Evolutionary conservation across 2,329 filamentous ascomycete genomes (phyloP), one percentile per base, ranked within the genome.

Genomic region (Escovopsis sp.): DNA sequence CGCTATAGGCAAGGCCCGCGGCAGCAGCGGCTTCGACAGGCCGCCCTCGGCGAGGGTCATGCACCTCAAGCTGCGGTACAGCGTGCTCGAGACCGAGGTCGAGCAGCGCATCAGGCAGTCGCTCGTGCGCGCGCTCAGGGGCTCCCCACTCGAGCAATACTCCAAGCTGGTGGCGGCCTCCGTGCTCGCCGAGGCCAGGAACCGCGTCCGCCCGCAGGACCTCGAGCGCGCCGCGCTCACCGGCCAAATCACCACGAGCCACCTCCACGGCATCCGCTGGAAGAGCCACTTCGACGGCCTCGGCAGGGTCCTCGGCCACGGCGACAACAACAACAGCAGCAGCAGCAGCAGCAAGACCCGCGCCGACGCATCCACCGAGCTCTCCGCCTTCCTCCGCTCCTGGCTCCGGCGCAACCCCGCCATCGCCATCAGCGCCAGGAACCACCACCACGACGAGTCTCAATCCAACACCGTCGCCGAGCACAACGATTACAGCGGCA

Each of bases 21-120:
- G 11, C 21, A 25, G 21, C n/a, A n/a, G n/a, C n/a, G n/a, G n/a
- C n/a, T n/a, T n/a, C n/a, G n/a, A n/a, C n/a, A n/a, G n/a, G n/a
- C n/a, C n/a, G 21, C 44, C 44, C 12, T 35, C 43, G 0, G 47
- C 46, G 27, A 64, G 60, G 48, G 67, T 59, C 2, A 63, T 87
- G 53, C 70, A 78, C 13, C 65, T 96, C 18, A 72, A 72, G 33
- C 66, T 94, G 4, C 63, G 76, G 38, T 94, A 93, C 53, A 76
- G 73, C 21, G 76, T 84, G 32, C 54, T 94, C 1, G 75, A 84
- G 38, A 78, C 86, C 27, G 76, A 92, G 46, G 73, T 90, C 13
- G 65, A 70, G 33, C 52, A 58, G 7, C 53, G 66, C 2, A 48
- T 79, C 9, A 49, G 58, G 7, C 45, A 50, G 4, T 64, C 63